phyloP scores from a whole-genome alignment of 2,329 filamentous ascomycete species.

The Colletotrichum scovillei region DNA sequence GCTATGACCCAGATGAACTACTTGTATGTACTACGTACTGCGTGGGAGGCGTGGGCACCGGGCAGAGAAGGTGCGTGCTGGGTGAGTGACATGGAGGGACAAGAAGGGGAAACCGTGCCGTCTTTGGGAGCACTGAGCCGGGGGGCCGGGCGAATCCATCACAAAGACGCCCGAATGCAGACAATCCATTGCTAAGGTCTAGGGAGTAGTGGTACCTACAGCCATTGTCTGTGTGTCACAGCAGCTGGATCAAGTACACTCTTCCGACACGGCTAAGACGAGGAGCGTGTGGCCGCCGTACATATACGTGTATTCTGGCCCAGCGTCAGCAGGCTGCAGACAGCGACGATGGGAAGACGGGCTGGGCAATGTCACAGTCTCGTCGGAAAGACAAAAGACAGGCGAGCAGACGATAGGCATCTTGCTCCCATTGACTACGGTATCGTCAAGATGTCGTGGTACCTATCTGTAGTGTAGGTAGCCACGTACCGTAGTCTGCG shows the following conservation, averaged over 20 bases:
- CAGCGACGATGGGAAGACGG: background rate
- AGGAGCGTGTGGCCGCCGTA: background rate
- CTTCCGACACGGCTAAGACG: background rate
- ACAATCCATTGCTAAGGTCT: background rate
- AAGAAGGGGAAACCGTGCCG: slow-evolving; percentile 2
- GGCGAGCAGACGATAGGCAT: background rate
- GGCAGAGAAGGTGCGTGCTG: background rate
- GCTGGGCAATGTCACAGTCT: background rate
- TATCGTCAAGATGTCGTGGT: no score
- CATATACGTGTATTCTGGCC: background rate
- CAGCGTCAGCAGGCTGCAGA: background rate
- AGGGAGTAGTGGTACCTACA: background rate
- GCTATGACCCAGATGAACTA: background rate
- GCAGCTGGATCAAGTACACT: slow-evolving; percentile 8
- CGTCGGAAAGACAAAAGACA: background rate
- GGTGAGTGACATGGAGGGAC: background rate
- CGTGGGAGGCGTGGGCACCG: background rate
- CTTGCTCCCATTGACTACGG: background rate
- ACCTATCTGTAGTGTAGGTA: no score
- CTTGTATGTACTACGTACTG: background rate
- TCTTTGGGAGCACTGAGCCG: slow-evolving; percentile 11
- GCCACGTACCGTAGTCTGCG: no score
- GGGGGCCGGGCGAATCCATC: background rate
- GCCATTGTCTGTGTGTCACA: background rate
- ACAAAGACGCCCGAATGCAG: background rate